phyloP scores from a whole-genome alignment of 2,329 filamentous ascomycete species.

The Capronia americana region DNA sequence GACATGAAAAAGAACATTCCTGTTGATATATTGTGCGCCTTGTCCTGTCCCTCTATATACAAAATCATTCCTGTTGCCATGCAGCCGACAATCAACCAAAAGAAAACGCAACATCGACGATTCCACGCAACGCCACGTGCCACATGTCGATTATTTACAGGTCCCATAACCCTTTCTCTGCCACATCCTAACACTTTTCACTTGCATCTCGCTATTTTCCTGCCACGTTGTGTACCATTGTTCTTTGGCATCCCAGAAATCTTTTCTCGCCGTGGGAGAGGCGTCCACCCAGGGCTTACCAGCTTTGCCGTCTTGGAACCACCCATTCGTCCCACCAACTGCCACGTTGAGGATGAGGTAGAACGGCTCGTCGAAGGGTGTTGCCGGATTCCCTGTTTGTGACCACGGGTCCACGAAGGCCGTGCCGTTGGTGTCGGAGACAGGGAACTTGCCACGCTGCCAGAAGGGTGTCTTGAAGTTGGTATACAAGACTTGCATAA shows the following conservation, averaged over 20 bases:
- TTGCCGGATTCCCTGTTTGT: slow-evolving; percentile 64
- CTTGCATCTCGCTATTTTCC: slow-evolving; percentile 70
- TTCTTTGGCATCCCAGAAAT: slow-evolving; percentile 75
- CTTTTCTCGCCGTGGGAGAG: slow-evolving; percentile 69
- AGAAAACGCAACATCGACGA: neutral
- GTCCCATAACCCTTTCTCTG: slow-evolving; percentile 56
- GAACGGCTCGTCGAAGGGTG: slow-evolving; percentile 78
- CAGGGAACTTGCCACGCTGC: slow-evolving; percentile 71
- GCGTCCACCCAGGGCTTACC: slow-evolving; percentile 81
- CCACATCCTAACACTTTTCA: slow-evolving; percentile 74
- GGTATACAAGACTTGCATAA: slow-evolving; percentile 80
- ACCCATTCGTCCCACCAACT: slow-evolving; percentile 80
- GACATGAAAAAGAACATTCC: neutral
- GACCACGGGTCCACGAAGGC: slow-evolving; percentile 69
- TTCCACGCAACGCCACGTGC: neutral
- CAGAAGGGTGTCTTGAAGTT: slow-evolving; percentile 74
- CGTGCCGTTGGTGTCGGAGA: slow-evolving; percentile 69
- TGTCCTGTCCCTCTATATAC: neutral
- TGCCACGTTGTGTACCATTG: slow-evolving; percentile 77
- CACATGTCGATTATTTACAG: slow-evolving; percentile 18
- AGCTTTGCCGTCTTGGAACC: slow-evolving; percentile 75
- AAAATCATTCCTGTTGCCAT: neutral
- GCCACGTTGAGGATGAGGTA: slow-evolving; percentile 78
- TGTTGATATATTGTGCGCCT: neutral
- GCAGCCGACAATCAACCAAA: neutral